These are phyloP conservation scores for Verticillium longisporum DNA, from an alignment of 2,329 filamentous ascomycete genomes.

Conservation along the genomic window DNA sequence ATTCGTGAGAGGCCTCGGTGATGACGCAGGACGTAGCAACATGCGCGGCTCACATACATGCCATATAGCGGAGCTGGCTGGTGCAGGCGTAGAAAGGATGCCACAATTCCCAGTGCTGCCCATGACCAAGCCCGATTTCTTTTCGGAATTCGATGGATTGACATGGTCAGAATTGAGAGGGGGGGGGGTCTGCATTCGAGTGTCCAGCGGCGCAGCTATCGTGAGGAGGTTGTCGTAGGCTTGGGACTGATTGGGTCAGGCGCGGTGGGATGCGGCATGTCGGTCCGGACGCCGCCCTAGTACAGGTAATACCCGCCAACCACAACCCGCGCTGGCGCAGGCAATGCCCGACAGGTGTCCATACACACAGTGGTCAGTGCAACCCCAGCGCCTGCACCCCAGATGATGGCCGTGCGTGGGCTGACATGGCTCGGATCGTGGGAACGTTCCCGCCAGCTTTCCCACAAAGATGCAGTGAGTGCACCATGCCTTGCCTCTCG, in stretches of 20 bases:
- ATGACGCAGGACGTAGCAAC: not conserved
- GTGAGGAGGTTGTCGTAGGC: conserved; percentile 6
- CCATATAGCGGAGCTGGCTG: not conserved
- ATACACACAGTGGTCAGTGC: conserved; percentile 1
- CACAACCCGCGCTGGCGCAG: conserved; percentile 4
- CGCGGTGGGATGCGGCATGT: conserved; percentile 5
- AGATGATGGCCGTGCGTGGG: not conserved
- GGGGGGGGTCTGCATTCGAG: not conserved
- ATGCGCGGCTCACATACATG: not conserved
- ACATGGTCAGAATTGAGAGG: not conserved
- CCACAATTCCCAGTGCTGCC: not conserved
- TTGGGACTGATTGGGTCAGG: conserved; percentile 2
- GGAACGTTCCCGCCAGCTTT: not conserved
- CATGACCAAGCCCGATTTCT: not conserved
- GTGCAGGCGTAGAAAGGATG: not conserved
- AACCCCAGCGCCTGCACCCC: conserved; percentile 10
- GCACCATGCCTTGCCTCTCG: too few species aligned
- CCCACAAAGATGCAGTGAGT: too few species aligned
- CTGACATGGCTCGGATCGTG: not conserved
- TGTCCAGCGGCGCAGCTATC: not conserved
- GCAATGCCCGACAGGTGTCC: not conserved
- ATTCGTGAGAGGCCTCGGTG: not conserved
- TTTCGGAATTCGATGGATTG: not conserved
- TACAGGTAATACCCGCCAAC: conserved; percentile 11
- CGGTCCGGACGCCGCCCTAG: conserved; percentile 9